Evolutionary conservation across 768 basidiomycete species (phyloP).

Genomic region (Russula griseocarnosa): DNA sequence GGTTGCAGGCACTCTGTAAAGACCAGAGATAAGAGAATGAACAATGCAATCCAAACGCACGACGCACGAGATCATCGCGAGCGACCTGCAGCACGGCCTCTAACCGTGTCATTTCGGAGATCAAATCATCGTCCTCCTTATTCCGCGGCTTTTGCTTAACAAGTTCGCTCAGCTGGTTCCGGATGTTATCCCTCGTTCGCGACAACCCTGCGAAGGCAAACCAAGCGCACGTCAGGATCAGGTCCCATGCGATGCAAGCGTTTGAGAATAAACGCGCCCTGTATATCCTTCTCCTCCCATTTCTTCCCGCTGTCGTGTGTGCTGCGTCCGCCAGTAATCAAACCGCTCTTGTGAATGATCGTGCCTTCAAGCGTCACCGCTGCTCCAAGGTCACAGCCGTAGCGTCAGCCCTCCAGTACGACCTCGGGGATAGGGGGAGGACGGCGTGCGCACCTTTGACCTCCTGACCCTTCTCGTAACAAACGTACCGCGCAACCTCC

Average conservation of each 20-base stretch:
- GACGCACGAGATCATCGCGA: constrained; percentile 71
- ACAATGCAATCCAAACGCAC: not conserved
- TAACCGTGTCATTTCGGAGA: constrained; percentile 71
- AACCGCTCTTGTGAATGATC: constrained; percentile 93
- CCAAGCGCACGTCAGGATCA: constrained; percentile 1
- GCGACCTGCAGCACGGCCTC: constrained; percentile 73
- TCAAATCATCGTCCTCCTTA: constrained; percentile 76
- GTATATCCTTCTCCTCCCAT: constrained; percentile 93
- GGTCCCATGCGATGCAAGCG: not conserved
- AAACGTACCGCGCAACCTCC: constrained; percentile 86
- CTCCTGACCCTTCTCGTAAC: constrained; percentile 92
- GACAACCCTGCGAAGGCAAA: constrained; percentile 40
- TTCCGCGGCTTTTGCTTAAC: constrained; percentile 76
- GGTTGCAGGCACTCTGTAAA: constrained; percentile 65
- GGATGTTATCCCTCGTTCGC: constrained; percentile 65
- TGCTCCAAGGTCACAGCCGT: constrained; percentile 33
- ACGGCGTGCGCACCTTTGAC: constrained; percentile 71
- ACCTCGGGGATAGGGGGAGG: not conserved
- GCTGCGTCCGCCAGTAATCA: constrained; percentile 93
- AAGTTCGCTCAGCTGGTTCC: constrained; percentile 78
- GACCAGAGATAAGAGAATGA: not conserved
- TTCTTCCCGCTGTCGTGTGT: constrained; percentile 72
- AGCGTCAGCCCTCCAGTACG: not conserved
- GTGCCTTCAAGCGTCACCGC: constrained; percentile 97
- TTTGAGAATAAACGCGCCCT: constrained; percentile 47